Base-by-base conservation (phyloP, 2,329 filamentous ascomycete genomes). In the Pyrenophora graminea region DNA sequence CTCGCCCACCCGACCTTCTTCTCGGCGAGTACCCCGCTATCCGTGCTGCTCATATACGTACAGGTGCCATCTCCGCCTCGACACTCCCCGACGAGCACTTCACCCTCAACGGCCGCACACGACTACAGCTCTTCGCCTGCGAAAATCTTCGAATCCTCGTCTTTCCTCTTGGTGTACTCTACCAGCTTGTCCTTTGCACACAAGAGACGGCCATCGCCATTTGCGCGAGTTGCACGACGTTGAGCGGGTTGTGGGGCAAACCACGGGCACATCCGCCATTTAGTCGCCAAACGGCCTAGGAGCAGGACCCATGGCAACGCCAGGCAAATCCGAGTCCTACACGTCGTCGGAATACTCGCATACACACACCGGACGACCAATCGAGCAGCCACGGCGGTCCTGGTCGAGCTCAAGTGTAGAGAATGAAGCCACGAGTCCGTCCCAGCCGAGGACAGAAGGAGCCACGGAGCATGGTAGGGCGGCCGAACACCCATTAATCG, bases 381-480 rank as follows among this genome's bases (percentile, higher is more conserved):
- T 46, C 19, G 58, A 63, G 48, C 66, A 70, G 51, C 59, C 53
- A 39, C 64, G 62, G 19, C 61, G 60, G 19, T 61, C 64, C 6
- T 47, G 46, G 8, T 51, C 56, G 7, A 63, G 48, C 44, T 39
- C 66, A 38, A 40, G 50, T 39, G 62, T 63, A 7, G 67, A 65
- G 45, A 57, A 50, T 36, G 63, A 56, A 17, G 57, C 59, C 23
- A 59, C 62, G 34, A 42, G 52, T 12, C 52, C 68, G 33, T 58
- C 57, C 17, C 41, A 42, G 38, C 12, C 45, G 19, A 51, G 43
- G 6, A 18, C 32, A 8, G 48, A 55, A 48, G 51, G 40, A 36
- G 41, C 39, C 21, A 48, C 49, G 13, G 31, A 38, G 15, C 51
- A 58, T 8, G 41, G 51, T 27, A 54, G 47, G 39, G 18, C 32